phyloP scores from a whole-genome alignment of 2,329 filamentous ascomycete species.

The Fusarium sp. region DNA sequence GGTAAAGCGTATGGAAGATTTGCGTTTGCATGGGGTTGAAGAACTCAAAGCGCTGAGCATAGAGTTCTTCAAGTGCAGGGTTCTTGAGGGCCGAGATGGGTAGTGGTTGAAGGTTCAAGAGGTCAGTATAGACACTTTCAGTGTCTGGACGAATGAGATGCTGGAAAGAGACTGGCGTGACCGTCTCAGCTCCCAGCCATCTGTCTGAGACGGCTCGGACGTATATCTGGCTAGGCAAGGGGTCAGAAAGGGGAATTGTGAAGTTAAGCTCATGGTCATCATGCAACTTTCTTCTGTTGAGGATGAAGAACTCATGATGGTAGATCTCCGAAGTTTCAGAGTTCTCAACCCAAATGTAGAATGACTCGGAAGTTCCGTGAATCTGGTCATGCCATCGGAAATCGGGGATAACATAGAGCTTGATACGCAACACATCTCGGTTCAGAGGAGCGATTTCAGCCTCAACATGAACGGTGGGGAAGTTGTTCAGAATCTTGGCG shows the following conservation, averaged over 20 bases:
- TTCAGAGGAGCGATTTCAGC: conserved; percentile 96
- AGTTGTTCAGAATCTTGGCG: conserved; percentile 84
- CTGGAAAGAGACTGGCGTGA: conserved; percentile 95
- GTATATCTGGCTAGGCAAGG: conserved; percentile 94
- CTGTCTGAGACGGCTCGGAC: conserved; percentile 93
- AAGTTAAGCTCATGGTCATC: conserved; percentile 99
- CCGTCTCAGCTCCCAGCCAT: conserved; percentile 96
- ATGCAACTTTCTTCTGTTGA: conserved; percentile 88
- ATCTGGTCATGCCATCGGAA: conserved; percentile 95
- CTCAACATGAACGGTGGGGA: conserved; percentile 90
- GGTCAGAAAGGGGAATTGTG: conserved; percentile 94
- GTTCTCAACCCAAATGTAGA: conserved; percentile 99
- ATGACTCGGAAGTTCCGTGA: conserved; percentile 94
- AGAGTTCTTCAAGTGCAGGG: conserved; percentile 86
- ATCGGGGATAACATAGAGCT: conserved; percentile 85
- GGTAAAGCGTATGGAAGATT: conserved; percentile 96
- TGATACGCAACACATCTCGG: conserved; percentile 91
- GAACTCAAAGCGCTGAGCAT: conserved; percentile 88
- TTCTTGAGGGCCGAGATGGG: conserved; percentile 91
- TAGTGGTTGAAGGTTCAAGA: conserved; percentile 90
- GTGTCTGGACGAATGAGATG: conserved; percentile 97
- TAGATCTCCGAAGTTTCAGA: conserved; percentile 98
- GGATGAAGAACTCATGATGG: conserved; percentile 96
- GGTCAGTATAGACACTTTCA: conserved; percentile 95
- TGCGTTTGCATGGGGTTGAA: conserved; percentile 99